These are phyloP conservation scores for Nicotiana undulata DNA, from an alignment of 257 asterid species.

Conservation along the genomic window DNA sequence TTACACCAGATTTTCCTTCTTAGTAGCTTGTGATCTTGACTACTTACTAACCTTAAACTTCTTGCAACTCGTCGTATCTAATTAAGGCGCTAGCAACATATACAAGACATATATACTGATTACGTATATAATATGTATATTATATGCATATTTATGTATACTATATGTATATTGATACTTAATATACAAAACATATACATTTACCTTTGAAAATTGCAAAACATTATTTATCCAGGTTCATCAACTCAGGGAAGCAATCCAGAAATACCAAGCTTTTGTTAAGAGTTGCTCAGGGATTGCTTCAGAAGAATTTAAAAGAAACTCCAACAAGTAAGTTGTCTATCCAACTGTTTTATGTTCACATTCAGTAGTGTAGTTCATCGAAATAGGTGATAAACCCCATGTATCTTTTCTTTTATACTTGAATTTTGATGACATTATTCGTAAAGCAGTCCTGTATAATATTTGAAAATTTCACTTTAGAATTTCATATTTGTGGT, in stretches of 20 bases:
- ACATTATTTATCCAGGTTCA: constrained; percentile 2
- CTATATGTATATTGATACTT: too few species aligned
- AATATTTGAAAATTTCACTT: not conserved
- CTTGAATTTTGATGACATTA: not conserved
- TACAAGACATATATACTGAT: not conserved
- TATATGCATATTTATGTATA: too few species aligned
- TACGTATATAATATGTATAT: too few species aligned
- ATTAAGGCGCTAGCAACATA: not conserved
- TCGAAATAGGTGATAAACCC: not conserved
- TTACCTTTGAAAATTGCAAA: not conserved
- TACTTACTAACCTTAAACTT: not conserved
- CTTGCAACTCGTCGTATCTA: not conserved
- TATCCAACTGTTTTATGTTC: not conserved
- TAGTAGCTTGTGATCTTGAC: not conserved
- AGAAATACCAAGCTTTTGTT: constrained; percentile 10
- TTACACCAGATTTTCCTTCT: not conserved
- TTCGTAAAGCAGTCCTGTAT: not conserved
- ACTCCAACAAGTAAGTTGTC: constrained; percentile 12
- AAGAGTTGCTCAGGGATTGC: constrained; percentile 3
- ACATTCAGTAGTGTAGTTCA: not conserved
- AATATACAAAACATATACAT: too few species aligned
- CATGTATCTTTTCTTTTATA: not conserved
- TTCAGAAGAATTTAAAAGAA: not conserved
- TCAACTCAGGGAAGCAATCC: constrained; percentile 16
- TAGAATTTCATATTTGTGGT: not conserved